Percentiles rank a stretch among this genome's conserved stretches.
phyloP scores from a whole-genome alignment of 306 rosid genomes.

The Dryas alaskensis region DNA sequence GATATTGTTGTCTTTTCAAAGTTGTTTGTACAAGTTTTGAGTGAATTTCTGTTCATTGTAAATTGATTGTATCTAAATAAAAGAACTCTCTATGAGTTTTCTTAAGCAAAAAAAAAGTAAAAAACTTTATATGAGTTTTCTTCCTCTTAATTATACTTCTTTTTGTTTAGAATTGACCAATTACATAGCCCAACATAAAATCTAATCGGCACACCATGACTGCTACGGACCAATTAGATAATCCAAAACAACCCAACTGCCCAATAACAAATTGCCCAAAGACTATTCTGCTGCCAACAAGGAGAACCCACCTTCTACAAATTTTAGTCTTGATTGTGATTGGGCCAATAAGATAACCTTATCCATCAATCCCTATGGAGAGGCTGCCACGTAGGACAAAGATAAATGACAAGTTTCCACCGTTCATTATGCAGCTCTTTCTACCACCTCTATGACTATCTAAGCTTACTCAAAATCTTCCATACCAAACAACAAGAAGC shows the following conservation, averaged over 20 bases:
- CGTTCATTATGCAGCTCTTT: constrained; percentile 35
- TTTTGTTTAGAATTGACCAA: too few relatives aligned
- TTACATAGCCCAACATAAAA: too few relatives aligned
- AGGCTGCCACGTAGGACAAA: constrained; percentile 69
- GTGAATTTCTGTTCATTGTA: constrained; percentile 4
- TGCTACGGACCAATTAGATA: too few relatives aligned
- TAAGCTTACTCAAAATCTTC: constrained; percentile 8
- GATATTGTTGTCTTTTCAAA: neutral
- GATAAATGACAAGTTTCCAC: constrained; percentile 45
- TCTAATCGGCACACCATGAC: too few relatives aligned
- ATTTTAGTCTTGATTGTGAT: constrained; percentile 24
- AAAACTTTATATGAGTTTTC: too few relatives aligned
- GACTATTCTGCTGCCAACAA: too few relatives aligned
- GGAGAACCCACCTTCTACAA: neutral
- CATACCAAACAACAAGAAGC: neutral
- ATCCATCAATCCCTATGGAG: constrained; percentile 48
- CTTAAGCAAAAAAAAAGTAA: too few relatives aligned
- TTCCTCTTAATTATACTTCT: too few relatives aligned
- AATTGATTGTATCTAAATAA: neutral
- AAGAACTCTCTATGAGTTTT: neutral
- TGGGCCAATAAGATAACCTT: constrained; percentile 65
- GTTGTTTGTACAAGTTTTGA: neutral
- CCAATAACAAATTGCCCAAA: too few relatives aligned
- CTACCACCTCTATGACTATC: constrained; percentile 34
- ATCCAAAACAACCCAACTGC: too few relatives aligned